A percentile compares a stretch with the other conserved stretches of the same genome.
These are phyloP conservation scores for Pharus latifolius DNA, from an alignment of 176 grass and related monocot genomes.

Conservation along the genomic window DNA sequence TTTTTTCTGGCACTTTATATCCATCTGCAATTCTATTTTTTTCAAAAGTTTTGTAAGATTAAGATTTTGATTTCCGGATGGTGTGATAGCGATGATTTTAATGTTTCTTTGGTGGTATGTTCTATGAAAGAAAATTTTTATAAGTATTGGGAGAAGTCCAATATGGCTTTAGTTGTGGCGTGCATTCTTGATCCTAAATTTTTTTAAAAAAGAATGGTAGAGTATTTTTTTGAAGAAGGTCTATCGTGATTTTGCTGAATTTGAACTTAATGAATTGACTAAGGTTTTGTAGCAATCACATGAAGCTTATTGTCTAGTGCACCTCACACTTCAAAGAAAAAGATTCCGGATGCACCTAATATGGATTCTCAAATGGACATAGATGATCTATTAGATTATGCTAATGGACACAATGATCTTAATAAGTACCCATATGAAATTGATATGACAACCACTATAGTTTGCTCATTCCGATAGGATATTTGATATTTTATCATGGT, in stretches of 20 bases:
- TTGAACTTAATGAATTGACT: not conserved
- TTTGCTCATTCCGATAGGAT: too few species aligned
- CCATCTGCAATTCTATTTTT: not conserved
- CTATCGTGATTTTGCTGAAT: not conserved
- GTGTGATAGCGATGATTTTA: not conserved
- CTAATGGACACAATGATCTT: not conserved
- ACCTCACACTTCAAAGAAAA: not conserved
- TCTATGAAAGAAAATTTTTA: not conserved
- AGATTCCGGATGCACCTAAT: not conserved
- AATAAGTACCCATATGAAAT: not conserved
- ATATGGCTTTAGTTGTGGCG: not conserved
- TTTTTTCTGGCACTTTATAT: not conserved
- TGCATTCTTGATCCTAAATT: not conserved
- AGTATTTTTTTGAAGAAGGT: not conserved
- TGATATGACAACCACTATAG: too few species aligned
- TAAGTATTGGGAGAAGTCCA: not conserved
- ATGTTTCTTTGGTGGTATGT: not conserved
- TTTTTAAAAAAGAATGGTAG: not conserved
- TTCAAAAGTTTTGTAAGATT: not conserved
- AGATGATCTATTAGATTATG: not conserved
- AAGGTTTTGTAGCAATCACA: too few species aligned
- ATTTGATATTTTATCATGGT: too few species aligned
- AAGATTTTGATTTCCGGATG: not conserved
- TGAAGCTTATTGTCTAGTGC: not conserved
- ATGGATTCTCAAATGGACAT: fast-evolving